These are phyloP conservation scores for Naganishia vaughanmartiniae DNA, from an alignment of 768 basidiomycete genomes.

Conservation along the genomic window DNA sequence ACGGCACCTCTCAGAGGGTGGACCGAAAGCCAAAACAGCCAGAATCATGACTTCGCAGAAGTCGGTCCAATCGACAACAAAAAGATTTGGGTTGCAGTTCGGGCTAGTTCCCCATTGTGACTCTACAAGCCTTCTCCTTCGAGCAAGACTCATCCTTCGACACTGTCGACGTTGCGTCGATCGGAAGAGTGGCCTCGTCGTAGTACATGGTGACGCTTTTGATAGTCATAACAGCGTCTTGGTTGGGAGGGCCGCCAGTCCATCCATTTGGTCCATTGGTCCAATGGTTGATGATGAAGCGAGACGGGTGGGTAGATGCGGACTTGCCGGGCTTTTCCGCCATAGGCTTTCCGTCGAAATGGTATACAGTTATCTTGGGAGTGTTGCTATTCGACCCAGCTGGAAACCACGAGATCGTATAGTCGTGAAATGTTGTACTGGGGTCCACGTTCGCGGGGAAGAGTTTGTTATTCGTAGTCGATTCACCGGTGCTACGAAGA, in stretches of 20 bases:
- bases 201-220: not conserved
- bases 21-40: not conserved
- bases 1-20: no score
- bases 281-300: not conserved
- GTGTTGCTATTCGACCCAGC: not conserved
- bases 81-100: not conserved
- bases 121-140: not conserved
- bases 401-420: constrained; percentile 35
- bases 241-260: not conserved
- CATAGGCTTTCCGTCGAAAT: not conserved
- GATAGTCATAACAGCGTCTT: not conserved
- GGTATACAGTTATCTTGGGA: not conserved
- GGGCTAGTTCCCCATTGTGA: not conserved
- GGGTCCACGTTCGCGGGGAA: constrained; percentile 29
- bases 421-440: constrained; percentile 29
- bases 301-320: not conserved
- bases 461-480: constrained; percentile 10
- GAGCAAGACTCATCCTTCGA: not conserved
- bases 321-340: not conserved
- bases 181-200: not conserved
- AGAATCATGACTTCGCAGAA: not conserved
- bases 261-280: not conserved
- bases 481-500: not conserved
- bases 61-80: not conserved
- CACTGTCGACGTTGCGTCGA: not conserved